Evolutionary conservation across 2,329 filamentous ascomycete genomes (phyloP).

Genomic region (Alternaria gansuensis): DNA sequence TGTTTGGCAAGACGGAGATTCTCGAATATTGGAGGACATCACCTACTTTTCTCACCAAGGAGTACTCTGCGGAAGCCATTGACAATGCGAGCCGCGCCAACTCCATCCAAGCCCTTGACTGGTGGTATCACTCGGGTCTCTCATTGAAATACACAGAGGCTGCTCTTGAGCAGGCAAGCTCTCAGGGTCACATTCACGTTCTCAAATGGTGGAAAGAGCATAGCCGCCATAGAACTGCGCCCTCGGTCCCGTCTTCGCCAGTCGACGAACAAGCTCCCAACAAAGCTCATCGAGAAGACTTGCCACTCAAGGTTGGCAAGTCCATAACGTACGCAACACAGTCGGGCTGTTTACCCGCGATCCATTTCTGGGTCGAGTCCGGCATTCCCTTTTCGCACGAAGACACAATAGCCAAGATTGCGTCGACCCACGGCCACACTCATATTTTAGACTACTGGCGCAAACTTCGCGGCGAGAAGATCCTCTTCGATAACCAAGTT

Average conservation of each 20-base stretch:
- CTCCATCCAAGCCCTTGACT: slow-evolving; percentile 84
- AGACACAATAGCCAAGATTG: slow-evolving; percentile 83
- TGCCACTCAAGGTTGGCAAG: slow-evolving; percentile 80
- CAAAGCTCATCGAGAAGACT: slow-evolving; percentile 30
- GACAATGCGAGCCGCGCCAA: slow-evolving; percentile 88
- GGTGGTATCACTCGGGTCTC: slow-evolving; percentile 86
- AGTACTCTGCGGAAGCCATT: slow-evolving; percentile 84
- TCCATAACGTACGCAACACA: slow-evolving; percentile 85
- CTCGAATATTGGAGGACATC: slow-evolving; percentile 92
- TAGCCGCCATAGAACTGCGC: slow-evolving; percentile 57
- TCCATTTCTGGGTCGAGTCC: slow-evolving; percentile 88
- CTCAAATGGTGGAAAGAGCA: slow-evolving; percentile 93
- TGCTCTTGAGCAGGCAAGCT: slow-evolving; percentile 86
- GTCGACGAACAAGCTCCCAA: slow-evolving; percentile 28
- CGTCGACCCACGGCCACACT: slow-evolving; percentile 84
- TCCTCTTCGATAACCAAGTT: slow-evolving; percentile 84
- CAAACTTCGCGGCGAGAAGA: slow-evolving; percentile 74
- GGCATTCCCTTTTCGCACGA: slow-evolving; percentile 81
- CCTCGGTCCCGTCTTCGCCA: slow-evolving; percentile 24
- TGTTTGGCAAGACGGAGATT: slow-evolving; percentile 84
- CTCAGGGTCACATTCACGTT: slow-evolving; percentile 82
- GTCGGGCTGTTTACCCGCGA: slow-evolving; percentile 76
- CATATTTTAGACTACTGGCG: slow-evolving; percentile 86
- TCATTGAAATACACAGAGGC: slow-evolving; percentile 85
- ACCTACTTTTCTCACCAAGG: slow-evolving; percentile 81